phyloP scores from a whole-genome alignment of 345 rosid genomes.

The Aethionema arabicum region DNA sequence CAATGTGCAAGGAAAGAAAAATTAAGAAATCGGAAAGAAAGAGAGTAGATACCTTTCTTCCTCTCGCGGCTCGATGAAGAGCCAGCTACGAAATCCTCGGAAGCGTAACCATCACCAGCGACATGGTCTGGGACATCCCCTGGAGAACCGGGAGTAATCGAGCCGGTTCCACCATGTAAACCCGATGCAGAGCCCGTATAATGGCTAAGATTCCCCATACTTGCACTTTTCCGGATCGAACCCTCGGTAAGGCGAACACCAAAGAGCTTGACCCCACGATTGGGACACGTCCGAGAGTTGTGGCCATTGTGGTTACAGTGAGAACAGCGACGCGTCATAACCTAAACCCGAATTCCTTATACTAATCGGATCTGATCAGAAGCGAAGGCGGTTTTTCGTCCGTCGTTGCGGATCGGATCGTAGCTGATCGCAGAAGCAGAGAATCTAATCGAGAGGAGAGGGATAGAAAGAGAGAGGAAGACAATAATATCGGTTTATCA shows the following conservation, averaged over 20 bases:
- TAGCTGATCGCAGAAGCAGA: constrained; percentile 37
- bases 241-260: constrained; percentile 97
- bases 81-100: constrained; percentile 93
- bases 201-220: constrained; percentile 89
- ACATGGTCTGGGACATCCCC: constrained; percentile 65
- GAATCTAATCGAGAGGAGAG: constrained; percentile 29
- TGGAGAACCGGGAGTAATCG: constrained; percentile 61
- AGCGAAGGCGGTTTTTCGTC: constrained; percentile 1
- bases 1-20: neutral
- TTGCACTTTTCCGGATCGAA: constrained; percentile 92
- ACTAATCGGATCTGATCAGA: constrained; percentile 35
- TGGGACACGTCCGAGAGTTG: constrained; percentile 96
- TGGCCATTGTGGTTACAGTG: constrained; percentile 99
- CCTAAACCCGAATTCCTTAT: constrained; percentile 15
- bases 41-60: constrained; percentile 65
- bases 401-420: constrained; percentile 36
- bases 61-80: constrained; percentile 91
- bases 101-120: constrained; percentile 78
- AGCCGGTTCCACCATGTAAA: constrained; percentile 42
- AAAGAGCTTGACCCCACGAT: constrained; percentile 89
- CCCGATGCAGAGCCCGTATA: constrained; percentile 57
- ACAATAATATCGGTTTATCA: constrained; percentile 37
- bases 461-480: constrained; percentile 14
- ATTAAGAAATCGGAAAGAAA: neutral
- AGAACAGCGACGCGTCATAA: constrained; percentile 94